Percentiles rank a stretch among this genome's conserved stretches.
Conservation (phyloP, 805 yeast species). For the Candida nemodendra region DNA sequence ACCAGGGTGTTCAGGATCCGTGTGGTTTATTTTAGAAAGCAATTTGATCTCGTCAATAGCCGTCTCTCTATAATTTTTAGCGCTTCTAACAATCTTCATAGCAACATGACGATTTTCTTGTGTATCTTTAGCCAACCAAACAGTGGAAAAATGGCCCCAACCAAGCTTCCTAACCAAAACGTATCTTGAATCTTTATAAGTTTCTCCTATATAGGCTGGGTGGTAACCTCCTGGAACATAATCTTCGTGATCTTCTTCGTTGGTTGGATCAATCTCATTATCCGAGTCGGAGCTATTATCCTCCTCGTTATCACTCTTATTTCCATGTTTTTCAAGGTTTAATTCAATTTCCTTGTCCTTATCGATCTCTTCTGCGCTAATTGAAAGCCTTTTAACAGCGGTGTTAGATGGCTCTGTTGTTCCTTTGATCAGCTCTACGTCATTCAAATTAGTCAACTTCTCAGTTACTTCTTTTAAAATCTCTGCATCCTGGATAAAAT, state of each 20-base stretch:
- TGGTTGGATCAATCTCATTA: slow-evolving; percentile 37
- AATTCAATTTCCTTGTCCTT: slow-evolving; percentile 3
- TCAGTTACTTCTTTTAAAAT: slow-evolving; percentile 29
- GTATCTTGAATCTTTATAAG: slow-evolving; percentile 68
- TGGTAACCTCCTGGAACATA: slow-evolving; percentile 94
- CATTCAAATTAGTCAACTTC: slow-evolving; percentile 22
- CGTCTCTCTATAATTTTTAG: slow-evolving; percentile 87
- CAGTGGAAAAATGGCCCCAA: slow-evolving; percentile 98
- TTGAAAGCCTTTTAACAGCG: slow-evolving; percentile 12
- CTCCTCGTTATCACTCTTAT: slow-evolving; percentile 34
- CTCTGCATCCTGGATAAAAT: slow-evolving; percentile 26
- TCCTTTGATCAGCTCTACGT: slow-evolving; percentile 20
- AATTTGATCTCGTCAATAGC: slow-evolving; percentile 91
- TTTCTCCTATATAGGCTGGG: slow-evolving; percentile 87
- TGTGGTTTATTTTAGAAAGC: slow-evolving; percentile 61
- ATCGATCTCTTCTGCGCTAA: slow-evolving; percentile 9
- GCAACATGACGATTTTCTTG: slow-evolving; percentile 76
- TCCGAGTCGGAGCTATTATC: slow-evolving; percentile 33
- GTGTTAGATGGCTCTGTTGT: slow-evolving; percentile 5
- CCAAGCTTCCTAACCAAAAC: slow-evolving; percentile 86
- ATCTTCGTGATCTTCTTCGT: slow-evolving; percentile 85
- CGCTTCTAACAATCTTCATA: slow-evolving; percentile 88
- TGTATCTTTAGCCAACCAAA: slow-evolving; percentile 78
- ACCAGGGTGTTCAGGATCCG: slow-evolving; percentile 72
- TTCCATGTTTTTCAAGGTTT: slow-evolving; percentile 7